A percentile compares a stretch with the other conserved stretches of the same genome.
These are phyloP conservation scores for Oleoguttula mirabilis DNA, from an alignment of 495 filamentous ascomycete genomes.

Conservation along the genomic window DNA sequence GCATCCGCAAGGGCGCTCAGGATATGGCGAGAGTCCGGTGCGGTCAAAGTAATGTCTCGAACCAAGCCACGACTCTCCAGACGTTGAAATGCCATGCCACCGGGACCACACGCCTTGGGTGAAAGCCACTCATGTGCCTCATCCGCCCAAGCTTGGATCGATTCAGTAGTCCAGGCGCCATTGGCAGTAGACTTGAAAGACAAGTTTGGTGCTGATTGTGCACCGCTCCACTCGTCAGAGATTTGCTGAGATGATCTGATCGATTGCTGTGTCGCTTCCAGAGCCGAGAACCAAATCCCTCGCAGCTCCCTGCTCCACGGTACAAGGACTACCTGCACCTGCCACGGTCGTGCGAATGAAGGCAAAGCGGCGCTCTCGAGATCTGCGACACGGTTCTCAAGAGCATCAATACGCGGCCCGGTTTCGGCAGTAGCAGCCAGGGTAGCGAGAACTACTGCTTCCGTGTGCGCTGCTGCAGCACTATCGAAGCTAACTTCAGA, in stretches of 20 bases:
- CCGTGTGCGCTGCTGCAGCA: constrained; percentile 24
- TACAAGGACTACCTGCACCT: constrained; percentile 56
- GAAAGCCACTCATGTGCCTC: constrained; percentile 40
- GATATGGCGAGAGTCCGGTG: constrained; percentile 48
- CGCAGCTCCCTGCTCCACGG: constrained; percentile 48
- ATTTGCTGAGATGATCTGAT: constrained; percentile 29
- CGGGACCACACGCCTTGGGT: constrained; percentile 44
- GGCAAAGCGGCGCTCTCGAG: constrained; percentile 45
- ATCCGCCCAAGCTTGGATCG: constrained; percentile 33
- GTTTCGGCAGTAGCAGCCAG: constrained; percentile 27
- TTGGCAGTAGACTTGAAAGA: constrained; percentile 9
- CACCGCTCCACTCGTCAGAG: constrained; percentile 42
- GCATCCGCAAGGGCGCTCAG: constrained; percentile 44
- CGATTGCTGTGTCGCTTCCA: constrained; percentile 35
- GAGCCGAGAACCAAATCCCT: constrained; percentile 46
- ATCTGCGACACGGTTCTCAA: constrained; percentile 44
- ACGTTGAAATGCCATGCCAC: constrained; percentile 45
- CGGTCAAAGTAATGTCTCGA: constrained; percentile 43
- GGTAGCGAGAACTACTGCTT: constrained; percentile 26
- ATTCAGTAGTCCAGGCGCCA: constrained; percentile 31
- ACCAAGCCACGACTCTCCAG: constrained; percentile 56
- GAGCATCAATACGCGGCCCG: constrained; percentile 33
- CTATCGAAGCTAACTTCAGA: constrained; percentile 25
- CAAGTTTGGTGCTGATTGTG: constrained; percentile 3
- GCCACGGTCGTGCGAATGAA: constrained; percentile 47